Conservation (phyloP, 352 stramenopile genomes). For the Phytophthora constricta region DNA sequence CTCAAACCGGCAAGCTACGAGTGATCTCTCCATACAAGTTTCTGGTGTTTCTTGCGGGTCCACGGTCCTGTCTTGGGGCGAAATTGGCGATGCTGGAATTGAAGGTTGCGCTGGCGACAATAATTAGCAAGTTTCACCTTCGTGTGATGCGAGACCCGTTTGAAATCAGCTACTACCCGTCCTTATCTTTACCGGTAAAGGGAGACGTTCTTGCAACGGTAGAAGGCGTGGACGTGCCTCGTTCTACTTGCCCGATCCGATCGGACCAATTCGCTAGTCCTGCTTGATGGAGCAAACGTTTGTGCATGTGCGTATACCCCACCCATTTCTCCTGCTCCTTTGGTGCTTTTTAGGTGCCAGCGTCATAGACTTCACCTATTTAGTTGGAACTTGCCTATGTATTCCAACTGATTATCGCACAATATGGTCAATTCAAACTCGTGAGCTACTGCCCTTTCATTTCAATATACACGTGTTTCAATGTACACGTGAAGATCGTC, state of each 20-base stretch:
- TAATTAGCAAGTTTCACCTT: conserved; percentile 50
- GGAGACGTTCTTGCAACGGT: conserved; percentile 37
- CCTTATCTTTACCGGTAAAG: conserved; percentile 52
- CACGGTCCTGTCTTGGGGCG: conserved; percentile 65
- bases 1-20: conserved; percentile 36
- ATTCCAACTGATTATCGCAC: too few species aligned
- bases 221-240: conserved; percentile 11
- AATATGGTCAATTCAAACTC: too few species aligned
- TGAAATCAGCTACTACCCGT: conserved; percentile 46
- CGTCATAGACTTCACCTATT: too few species aligned
- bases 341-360: too few species aligned
- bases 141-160: conserved; percentile 34
- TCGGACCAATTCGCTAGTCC: conserved; percentile 20
- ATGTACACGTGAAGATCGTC: too few species aligned
- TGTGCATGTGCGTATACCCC: conserved; percentile 5
- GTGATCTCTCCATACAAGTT: conserved; percentile 71
- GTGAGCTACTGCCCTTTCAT: too few species aligned
- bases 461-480: too few species aligned
- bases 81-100: conserved; percentile 69
- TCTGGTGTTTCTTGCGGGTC: conserved; percentile 68
- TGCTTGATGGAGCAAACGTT: conserved; percentile 13
- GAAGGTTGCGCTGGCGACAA: conserved; percentile 54
- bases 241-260: background rate
- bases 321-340: too few species aligned
- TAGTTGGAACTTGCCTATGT: too few species aligned